Evolutionary conservation across 2,329 filamentous ascomycete genomes (phyloP).

Genomic region (Apiospora pterosperma): DNA sequence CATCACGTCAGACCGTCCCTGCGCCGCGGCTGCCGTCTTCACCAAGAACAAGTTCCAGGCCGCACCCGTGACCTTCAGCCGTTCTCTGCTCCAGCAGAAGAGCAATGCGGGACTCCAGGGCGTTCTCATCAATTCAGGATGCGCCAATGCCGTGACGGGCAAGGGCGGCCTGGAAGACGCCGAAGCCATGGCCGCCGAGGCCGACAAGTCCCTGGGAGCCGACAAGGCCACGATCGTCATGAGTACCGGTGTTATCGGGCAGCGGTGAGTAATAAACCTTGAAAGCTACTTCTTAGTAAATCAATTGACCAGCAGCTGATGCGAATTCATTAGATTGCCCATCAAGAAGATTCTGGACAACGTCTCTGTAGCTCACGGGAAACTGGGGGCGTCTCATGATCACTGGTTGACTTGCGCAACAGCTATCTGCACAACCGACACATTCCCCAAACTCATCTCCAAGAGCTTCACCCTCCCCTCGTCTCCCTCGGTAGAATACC

Average conservation of each 20-base stretch:
- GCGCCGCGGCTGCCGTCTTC: slow-evolving; percentile 86
- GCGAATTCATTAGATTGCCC: slow-evolving; percentile 60
- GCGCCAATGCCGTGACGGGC: slow-evolving; percentile 95
- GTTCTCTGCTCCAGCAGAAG: slow-evolving; percentile 64
- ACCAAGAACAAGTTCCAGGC: slow-evolving; percentile 99
- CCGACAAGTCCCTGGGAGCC: slow-evolving; percentile 60
- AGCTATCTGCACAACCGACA: slow-evolving; percentile 97
- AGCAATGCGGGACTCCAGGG: slow-evolving; percentile 69
- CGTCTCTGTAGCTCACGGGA: slow-evolving; percentile 72
- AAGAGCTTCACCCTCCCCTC: slow-evolving; percentile 81
- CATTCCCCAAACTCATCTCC: slow-evolving; percentile 93
- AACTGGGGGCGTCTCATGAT: slow-evolving; percentile 71
- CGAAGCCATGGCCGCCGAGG: slow-evolving; percentile 72
- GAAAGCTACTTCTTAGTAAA: neutral
- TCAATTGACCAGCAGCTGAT: neutral
- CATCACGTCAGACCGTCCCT: slow-evolving; percentile 81
- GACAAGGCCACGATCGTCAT: slow-evolving; percentile 76
- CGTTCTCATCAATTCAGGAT: slow-evolving; percentile 91
- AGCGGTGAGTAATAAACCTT: slow-evolving; percentile 54
- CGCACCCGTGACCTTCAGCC: slow-evolving; percentile 85
- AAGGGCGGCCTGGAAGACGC: slow-evolving; percentile 88
- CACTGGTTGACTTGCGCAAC: slow-evolving; percentile 84
- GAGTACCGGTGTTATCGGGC: slow-evolving; percentile 97
- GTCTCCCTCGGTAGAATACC: slow-evolving; percentile 70
- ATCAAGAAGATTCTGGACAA: slow-evolving; percentile 85